Evolutionary conservation across 495 filamentous ascomycete genomes (phyloP), one percentile per base, ranked within the genome.

Genomic region (Xylaria nigripes): DNA sequence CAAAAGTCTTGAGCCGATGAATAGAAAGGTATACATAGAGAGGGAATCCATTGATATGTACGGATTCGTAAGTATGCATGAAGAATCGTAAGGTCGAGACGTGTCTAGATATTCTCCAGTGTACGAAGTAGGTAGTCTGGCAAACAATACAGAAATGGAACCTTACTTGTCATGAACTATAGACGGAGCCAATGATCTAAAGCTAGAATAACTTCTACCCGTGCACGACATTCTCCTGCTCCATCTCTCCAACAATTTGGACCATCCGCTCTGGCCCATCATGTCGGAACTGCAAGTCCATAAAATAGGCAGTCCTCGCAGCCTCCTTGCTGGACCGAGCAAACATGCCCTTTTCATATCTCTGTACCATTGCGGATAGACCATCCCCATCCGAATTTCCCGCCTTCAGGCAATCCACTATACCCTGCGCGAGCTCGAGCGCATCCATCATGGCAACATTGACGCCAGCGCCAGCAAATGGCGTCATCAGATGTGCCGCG

Each of bases 401-500:
- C 36, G 41, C 27, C 22, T 53, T 19, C 23, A 61, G 49, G 41
- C 54, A 59, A 15, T 22, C 25, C 18, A 51, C 27, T 3, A 65
- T 60, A 4, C 60, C 63, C 51, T 58, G 50, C 24, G 57, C 63
- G 27, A 83, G 65, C 45, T 82, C 59, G 67, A 81, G 55, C 1
- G 81, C 73, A 56, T 85, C 81, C 54, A 67, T 62, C 71, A 86
- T 72, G 0, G 78, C 81, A 2, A 77, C 56, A 50, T 86, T 83
- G 16, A 84, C 79, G 2, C 82, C 82, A 9, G 77, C 77, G 6
- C 82, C 82, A 0, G 75, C 77, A 57, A 78, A 82, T 0, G 81
- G 81, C 2, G 75, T 77, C 80, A 82, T 82, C 6, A 84, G 54
- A 58, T 86, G 80, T 5, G 82, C 82, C 4, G 82, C 78, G 64